These are phyloP conservation scores for Populus hybrid DNA, from an alignment of 441 rosid genomes.

Conservation along the genomic window DNA sequence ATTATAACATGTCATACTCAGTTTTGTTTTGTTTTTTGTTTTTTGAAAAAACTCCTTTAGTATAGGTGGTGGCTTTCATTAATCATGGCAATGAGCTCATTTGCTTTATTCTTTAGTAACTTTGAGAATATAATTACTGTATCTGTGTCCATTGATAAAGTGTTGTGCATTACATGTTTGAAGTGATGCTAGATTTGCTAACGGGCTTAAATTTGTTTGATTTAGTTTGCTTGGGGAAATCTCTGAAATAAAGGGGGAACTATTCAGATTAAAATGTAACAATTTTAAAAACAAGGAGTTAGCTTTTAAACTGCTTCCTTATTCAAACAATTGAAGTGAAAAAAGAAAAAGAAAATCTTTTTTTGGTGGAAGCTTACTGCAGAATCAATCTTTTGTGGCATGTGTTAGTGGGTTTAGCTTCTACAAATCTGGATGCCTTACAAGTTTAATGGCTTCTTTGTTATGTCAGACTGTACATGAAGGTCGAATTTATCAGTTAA, in stretches of 20 bases:
- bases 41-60: not conserved
- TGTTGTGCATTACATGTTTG: not conserved
- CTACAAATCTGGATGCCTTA: slow-evolving; percentile 1
- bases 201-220: not conserved
- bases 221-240: not conserved
- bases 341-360: not conserved
- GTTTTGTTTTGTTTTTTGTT: too few relatives aligned
- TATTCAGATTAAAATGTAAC: not conserved
- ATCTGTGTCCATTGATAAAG: not conserved
- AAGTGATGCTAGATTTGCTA: not conserved
- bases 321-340: not conserved
- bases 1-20: not conserved
- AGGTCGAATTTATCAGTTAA: slow-evolving; percentile 94
- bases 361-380: not conserved
- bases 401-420: slow-evolving; percentile 1
- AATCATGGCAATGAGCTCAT: too few relatives aligned
- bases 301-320: not conserved
- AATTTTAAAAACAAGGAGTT: not conserved
- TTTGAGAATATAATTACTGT: not conserved
- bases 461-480: slow-evolving; percentile 80
- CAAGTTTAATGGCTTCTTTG: not conserved
- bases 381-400: not conserved
- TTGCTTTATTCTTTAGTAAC: not conserved
- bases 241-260: not conserved
- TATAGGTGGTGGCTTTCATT: too few relatives aligned